A percentile compares a stretch with the other conserved stretches of the same genome.
phyloP scores from a whole-genome alignment of 2,329 filamentous ascomycete genomes.

The Dactylonectria estremocensis region DNA sequence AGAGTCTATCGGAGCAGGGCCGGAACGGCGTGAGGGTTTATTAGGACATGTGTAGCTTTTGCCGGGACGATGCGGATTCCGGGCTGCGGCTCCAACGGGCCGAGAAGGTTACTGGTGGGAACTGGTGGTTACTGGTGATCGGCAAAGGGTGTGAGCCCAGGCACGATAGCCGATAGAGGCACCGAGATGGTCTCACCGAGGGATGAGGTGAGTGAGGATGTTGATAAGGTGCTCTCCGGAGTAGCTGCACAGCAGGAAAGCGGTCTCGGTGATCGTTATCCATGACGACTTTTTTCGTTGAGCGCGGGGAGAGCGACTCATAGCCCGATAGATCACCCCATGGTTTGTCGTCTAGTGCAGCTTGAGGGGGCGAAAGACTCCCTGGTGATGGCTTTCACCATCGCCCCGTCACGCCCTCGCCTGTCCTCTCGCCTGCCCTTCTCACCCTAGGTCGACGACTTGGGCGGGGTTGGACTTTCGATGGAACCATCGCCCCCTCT shows the following conservation, averaged over 20 bases:
- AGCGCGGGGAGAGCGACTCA: slow-evolving; percentile 4
- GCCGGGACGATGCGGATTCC: neutral
- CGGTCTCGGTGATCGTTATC: neutral
- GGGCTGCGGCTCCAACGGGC: slow-evolving; percentile 9
- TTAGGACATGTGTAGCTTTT: neutral
- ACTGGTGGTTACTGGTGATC: neutral
- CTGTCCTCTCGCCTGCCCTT: slow-evolving; percentile 1
- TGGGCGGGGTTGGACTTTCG: slow-evolving; percentile 7
- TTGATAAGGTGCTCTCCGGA: neutral
- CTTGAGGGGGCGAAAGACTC: neutral
- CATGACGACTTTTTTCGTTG: neutral
- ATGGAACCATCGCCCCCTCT: too few relatives aligned
- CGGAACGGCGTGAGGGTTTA: neutral
- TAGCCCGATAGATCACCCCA: slow-evolving; percentile 31
- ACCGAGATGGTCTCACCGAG: neutral
- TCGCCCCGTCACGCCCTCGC: neutral
- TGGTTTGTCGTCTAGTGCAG: slow-evolving; percentile 3
- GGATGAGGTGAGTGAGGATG: neutral
- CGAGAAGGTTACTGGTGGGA: slow-evolving; percentile 1
- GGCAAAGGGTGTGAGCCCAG: neutral
- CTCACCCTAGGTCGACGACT: slow-evolving; percentile 6
- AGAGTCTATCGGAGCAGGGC: neutral
- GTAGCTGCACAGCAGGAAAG: neutral
- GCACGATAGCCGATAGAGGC: neutral
- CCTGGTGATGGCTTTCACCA: neutral